Base-by-base conservation (phyloP, 352 stramenopile species). In the Pythium dissotocum region DNA sequence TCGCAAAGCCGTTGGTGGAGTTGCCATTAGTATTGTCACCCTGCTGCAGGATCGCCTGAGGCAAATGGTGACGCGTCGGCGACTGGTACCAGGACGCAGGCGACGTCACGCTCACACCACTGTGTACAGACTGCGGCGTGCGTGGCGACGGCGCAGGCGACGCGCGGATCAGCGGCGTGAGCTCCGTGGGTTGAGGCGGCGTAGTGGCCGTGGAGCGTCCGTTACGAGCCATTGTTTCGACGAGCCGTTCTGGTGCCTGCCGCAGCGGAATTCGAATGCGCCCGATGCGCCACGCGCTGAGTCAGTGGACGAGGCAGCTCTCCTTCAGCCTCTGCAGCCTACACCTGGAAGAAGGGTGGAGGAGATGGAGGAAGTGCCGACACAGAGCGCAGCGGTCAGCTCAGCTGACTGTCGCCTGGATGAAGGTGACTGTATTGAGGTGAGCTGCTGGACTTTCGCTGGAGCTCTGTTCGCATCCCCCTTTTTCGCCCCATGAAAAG, bases 121-220 rank as follows among this genome's bases (percentile, higher is more conserved):
- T 46, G 24, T 2, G 12, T 33, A 14, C 24, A n/a, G n/a, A 14
- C 48, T 26, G 35, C 35, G 60, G 24, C 30, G 59, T 58, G 30
- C 16, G 46, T 44, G 58, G 58, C n/a, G 58, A 64, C 58, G 58
- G 21, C 5, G 14, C 44, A 35, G 8, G 48, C 16, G 49, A 28
- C 55, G 54, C 21, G 14, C n/a, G 69, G 58, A 91, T 89, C 18
- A 91, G 68, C 69, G 83, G 83, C 57, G 83, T 91, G 46, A 80
- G 74, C 63, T 91, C 83, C 0, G 73, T 90, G 32, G 65, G 63
- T 24, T 24, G 21, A 24, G 21, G 21, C 21, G 21, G 21, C 21
- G 21, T 24, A 24, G 69, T 61, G n/a, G 69, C 65, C 14, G 30
- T 57, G 21, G 62, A 70, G 6, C 24, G 40, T 35, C 55, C 35